These are phyloP conservation scores for Rhizopogon sp. DNA, from an alignment of 768 basidiomycete genomes.

Conservation along the genomic window DNA sequence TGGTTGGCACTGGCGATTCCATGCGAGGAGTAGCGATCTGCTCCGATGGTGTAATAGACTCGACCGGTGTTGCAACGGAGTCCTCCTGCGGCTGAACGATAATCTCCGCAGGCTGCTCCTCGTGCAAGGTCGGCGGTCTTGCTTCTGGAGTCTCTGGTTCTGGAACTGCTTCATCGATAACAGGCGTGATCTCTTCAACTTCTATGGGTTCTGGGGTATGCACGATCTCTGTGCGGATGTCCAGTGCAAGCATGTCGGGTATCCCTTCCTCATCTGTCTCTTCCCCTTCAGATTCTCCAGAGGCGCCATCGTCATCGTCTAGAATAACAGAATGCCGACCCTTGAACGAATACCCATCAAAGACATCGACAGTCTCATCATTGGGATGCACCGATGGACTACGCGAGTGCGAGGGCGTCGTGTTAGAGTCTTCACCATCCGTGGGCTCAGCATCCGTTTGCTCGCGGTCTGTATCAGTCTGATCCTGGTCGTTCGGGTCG, in stretches of 20 bases:
- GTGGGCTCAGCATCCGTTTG: constrained; percentile 67
- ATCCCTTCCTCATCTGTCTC: constrained; percentile 35
- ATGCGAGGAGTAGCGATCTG: constrained; percentile 10
- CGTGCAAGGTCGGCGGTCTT: constrained; percentile 33
- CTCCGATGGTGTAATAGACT: constrained; percentile 12
- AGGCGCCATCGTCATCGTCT: constrained; percentile 57
- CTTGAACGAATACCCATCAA: constrained; percentile 94
- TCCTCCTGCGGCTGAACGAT: constrained; percentile 10
- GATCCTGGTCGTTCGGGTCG: constrained; percentile 57
- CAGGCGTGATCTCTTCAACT: constrained; percentile 24
- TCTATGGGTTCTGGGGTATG: constrained; percentile 19
- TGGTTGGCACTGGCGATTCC: constrained; percentile 6
- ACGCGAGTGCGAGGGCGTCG: constrained; percentile 77
- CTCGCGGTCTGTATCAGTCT: constrained; percentile 60
- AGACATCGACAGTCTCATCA: constrained; percentile 68
- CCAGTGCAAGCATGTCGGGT: constrained; percentile 12
- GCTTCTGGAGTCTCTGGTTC: constrained; percentile 81
- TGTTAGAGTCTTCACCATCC: constrained; percentile 70
- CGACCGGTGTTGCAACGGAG: constrained; percentile 5
- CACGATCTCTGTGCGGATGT: constrained; percentile 4
- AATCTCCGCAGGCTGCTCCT: constrained; percentile 12
- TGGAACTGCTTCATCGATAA: constrained; percentile 25
- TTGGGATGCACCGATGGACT: constrained; percentile 60
- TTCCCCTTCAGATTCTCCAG: constrained; percentile 30
- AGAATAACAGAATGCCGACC: constrained; percentile 76